A percentile compares a stretch with the other conserved stretches of the same genome.
phyloP scores from a whole-genome alignment of 2,329 filamentous ascomycete genomes.

The Dothidotthia symphoricarpi region DNA sequence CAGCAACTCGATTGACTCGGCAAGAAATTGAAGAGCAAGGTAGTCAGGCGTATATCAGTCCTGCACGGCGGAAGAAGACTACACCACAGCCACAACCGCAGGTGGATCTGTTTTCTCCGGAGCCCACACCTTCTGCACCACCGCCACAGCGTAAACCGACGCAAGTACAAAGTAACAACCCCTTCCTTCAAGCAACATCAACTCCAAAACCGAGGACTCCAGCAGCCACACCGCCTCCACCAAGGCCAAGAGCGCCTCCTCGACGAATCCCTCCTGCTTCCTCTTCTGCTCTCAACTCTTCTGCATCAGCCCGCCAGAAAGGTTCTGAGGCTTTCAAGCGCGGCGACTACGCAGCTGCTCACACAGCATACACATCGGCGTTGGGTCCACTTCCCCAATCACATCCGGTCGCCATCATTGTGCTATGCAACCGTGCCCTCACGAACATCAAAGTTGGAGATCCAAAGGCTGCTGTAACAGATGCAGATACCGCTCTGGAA shows the following conservation, averaged over 20 bases:
- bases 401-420: slow-evolving; percentile 83
- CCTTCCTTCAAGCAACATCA: slow-evolving; percentile 35
- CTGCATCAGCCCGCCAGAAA: slow-evolving; percentile 72
- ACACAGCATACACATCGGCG: slow-evolving; percentile 76
- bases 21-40: slow-evolving; percentile 76
- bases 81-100: slow-evolving; percentile 46
- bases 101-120: slow-evolving; percentile 60
- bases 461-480: slow-evolving; percentile 78
- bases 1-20: slow-evolving; percentile 65
- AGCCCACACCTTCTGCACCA: slow-evolving; percentile 25
- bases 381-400: slow-evolving; percentile 69
- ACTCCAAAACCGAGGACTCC: slow-evolving; percentile 35
- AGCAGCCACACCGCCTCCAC: slow-evolving; percentile 42
- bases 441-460: slow-evolving; percentile 90
- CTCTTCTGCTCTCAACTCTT: slow-evolving; percentile 67
- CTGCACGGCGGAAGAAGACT: slow-evolving; percentile 73
- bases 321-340: slow-evolving; percentile 91
- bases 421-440: slow-evolving; percentile 86
- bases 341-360: slow-evolving; percentile 85
- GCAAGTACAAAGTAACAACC: slow-evolving; percentile 41
- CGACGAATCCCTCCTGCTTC: slow-evolving; percentile 67
- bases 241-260: slow-evolving; percentile 51
- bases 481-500: slow-evolving; percentile 76
- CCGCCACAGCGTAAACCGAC: slow-evolving; percentile 30
- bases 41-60: slow-evolving; percentile 82